Base-by-base conservation (phyloP, 2,329 filamentous ascomycete genomes). In the Fonsecaea multimorphosa region DNA sequence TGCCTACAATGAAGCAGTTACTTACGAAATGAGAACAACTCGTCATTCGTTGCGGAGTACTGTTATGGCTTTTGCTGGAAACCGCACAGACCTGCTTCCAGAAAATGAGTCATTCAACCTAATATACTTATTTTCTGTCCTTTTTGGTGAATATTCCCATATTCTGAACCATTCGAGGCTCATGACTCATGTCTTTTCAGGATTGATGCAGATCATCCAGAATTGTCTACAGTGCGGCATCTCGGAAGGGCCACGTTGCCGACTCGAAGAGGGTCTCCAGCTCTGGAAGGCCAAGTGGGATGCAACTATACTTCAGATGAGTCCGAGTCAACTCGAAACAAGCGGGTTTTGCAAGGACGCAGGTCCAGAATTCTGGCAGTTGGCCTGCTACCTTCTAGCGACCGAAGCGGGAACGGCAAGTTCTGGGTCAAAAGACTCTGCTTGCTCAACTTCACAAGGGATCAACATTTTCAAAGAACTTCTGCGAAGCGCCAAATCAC, bases 241-340 rank as follows among this genome's bases (percentile, higher is more conserved):
- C n/a, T n/a, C n/a, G n/a, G n/a, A n/a, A n/a, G n/a, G n/a, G n/a
- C n/a, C n/a, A n/a, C n/a, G n/a, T n/a, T n/a, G n/a, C n/a, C 24
- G 4, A 53, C 1, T 12, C 8, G 27, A 24, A 24, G 51, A 53
- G 27, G 51, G 51, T 31, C 51, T 53, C 16, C 5, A 16, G 51
- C 51, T 53, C 12, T 53, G 51, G 51, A 53, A 53, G 51, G 27
- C 16, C 27, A 24, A 53, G 29, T 53, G 51, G 51, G 51, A 53
- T 8, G 22, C 8, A 53, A 31, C 51, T 16, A 6, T 31, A 16
- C 27, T 31, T n/a, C 19, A n/a, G 27, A 53, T 53, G 51, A 53
- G 19, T 16, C 51, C 51, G 16, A 53, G 6, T 27, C 51, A 53
- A 16, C 4, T 12, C 19, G 2, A 53, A 8, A 31, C 22, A 22